Evolutionary conservation across 768 basidiomycete genomes (phyloP).

Genomic region (Boletales sp.): DNA sequence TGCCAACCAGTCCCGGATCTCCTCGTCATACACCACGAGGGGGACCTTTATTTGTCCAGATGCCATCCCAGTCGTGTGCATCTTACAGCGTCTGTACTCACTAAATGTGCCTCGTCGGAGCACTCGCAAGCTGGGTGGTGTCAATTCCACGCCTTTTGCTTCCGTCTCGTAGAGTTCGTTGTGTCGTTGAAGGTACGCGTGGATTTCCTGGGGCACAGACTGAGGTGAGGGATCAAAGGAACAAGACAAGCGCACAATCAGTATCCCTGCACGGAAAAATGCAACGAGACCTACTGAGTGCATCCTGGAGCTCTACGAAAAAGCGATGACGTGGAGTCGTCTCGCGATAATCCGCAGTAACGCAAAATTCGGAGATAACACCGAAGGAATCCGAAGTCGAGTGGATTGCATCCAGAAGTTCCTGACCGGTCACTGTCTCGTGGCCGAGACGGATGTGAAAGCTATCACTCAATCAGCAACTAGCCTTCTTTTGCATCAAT

Average conservation of each 20-base stretch:
- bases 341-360: conserved; percentile 17
- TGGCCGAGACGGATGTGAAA: conserved; percentile 17
- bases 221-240: conserved; percentile 1
- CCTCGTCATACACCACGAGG: conserved; percentile 11
- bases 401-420: conserved; percentile 14
- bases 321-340: conserved; percentile 15
- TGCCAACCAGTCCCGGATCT: conserved; percentile 11
- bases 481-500: background rate
- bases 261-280: background rate
- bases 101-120: conserved; percentile 18
- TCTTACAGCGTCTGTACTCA: conserved; percentile 21
- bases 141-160: conserved; percentile 3
- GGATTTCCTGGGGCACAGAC: conserved; percentile 4
- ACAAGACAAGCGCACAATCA: background rate
- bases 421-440: conserved; percentile 21
- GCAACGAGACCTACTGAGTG: conserved; percentile 3
- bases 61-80: conserved; percentile 9
- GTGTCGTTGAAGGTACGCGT: conserved; percentile 4
- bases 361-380: conserved; percentile 17
- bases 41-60: conserved; percentile 23
- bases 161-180: conserved; percentile 15
- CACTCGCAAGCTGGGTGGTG: conserved; percentile 10
- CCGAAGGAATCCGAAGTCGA: conserved; percentile 16
- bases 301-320: conserved; percentile 15
- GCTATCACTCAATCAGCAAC: background rate